phyloP scores from a whole-genome alignment of 2,329 filamentous ascomycete species.

The Epichloe baconii region DNA sequence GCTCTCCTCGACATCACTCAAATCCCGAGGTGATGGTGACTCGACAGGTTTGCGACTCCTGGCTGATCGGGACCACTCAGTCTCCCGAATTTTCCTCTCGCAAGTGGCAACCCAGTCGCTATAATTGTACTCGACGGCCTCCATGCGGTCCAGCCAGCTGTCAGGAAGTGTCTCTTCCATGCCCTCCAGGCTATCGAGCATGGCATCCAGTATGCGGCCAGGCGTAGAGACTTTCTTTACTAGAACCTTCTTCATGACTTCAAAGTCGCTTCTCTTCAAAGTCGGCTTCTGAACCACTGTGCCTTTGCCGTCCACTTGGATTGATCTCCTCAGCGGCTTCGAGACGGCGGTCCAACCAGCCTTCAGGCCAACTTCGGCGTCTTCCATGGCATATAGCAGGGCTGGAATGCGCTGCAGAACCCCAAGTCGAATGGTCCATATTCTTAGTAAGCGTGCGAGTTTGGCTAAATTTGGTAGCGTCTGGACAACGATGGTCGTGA shows the following conservation, averaged over 20 bases:
- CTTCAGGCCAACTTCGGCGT: slow-evolving; percentile 50
- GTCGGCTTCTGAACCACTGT: slow-evolving; percentile 10
- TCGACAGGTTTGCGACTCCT: neutral
- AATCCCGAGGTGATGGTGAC: neutral
- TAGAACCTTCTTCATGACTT: slow-evolving; percentile 49
- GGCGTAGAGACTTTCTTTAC: slow-evolving; percentile 56
- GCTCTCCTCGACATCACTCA: neutral
- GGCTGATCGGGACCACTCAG: slow-evolving; percentile 32
- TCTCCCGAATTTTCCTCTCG: slow-evolving; percentile 58
- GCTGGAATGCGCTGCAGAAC: slow-evolving; percentile 62
- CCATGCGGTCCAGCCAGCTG: slow-evolving; percentile 76
- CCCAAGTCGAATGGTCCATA: slow-evolving; percentile 64
- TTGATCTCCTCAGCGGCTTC: slow-evolving; percentile 12
- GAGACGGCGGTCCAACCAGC: slow-evolving; percentile 54
- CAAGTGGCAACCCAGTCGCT: slow-evolving; percentile 69
- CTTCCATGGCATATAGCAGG: slow-evolving; percentile 52
- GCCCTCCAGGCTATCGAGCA: slow-evolving; percentile 80
- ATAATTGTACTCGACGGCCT: slow-evolving; percentile 64
- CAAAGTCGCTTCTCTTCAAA: slow-evolving; percentile 34
- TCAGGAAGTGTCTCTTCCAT: slow-evolving; percentile 74
- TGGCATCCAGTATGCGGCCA: slow-evolving; percentile 63
- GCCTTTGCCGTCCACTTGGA: slow-evolving; percentile 7
- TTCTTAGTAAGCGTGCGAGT: slow-evolving; percentile 57
- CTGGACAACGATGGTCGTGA: slow-evolving; percentile 86
- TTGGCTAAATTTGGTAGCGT: slow-evolving; percentile 69